Conservation (phyloP, 305 asterid genomes). For the Fraxinus velutina region DNA sequence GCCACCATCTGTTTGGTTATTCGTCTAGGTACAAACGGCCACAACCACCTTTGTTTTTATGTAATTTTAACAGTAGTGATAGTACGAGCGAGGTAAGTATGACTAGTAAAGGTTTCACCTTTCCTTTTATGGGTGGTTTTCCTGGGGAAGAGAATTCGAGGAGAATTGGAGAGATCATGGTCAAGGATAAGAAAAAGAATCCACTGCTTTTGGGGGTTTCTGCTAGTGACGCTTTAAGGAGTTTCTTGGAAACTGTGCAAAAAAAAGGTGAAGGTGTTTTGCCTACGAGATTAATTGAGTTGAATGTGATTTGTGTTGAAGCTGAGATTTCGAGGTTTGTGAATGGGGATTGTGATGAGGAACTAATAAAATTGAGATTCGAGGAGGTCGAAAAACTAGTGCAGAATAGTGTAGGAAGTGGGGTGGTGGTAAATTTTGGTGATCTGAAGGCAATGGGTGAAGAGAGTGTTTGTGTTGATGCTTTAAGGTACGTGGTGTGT, state of each 20-base stretch:
- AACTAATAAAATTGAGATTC: conserved; percentile 41
- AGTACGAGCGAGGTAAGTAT: conserved; percentile 6
- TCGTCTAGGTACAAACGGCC: conserved; percentile 57
- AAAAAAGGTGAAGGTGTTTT: conserved; percentile 30
- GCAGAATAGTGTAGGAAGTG: conserved; percentile 34
- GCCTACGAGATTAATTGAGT: conserved; percentile 45
- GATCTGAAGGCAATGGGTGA: conserved; percentile 45
- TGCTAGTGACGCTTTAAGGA: conserved; percentile 47
- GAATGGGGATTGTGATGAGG: conserved; percentile 55
- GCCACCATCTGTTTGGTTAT: conserved; percentile 47
- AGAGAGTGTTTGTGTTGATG: conserved; percentile 35
- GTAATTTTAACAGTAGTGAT: conserved; percentile 37
- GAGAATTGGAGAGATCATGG: conserved; percentile 63
- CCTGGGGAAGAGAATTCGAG: conserved; percentile 53
- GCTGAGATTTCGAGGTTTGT: conserved; percentile 51
- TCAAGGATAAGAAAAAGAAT: conserved; percentile 46
- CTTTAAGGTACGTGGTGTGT: conserved; percentile 43
- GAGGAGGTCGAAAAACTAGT: conserved; percentile 43
- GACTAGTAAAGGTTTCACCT: conserved; percentile 38
- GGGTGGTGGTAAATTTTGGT: conserved; percentile 57
- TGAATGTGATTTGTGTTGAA: conserved; percentile 45
- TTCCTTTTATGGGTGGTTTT: conserved; percentile 67
- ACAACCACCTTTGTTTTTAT: conserved; percentile 51
- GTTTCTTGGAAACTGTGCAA: conserved; percentile 51
- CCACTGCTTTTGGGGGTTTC: conserved; percentile 70